phyloP scores from a whole-genome alignment of 1,284 basidiomycete species.

The Fomitopsis palustris region DNA sequence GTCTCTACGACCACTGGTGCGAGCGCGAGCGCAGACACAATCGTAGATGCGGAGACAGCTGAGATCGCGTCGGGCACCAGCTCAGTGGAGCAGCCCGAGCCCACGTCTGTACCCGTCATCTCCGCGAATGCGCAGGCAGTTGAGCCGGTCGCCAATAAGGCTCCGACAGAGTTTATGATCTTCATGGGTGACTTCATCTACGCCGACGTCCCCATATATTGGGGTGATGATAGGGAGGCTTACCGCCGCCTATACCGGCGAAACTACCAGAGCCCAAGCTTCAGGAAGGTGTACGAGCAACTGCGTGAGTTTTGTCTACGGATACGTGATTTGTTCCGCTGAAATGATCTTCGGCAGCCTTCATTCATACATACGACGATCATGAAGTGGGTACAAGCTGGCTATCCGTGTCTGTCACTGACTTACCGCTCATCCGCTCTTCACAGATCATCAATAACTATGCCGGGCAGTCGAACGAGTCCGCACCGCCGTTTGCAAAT shows the following conservation, averaged over 20 bases:
- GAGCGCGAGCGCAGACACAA: background rate
- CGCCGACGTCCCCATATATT: constrained; percentile 68
- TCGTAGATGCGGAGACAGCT: background rate
- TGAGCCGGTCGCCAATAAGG: constrained; percentile 7
- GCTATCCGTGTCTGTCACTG: background rate
- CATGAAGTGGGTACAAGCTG: constrained; percentile 48
- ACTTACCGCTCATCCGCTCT: constrained; percentile 4
- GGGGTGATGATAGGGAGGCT: constrained; percentile 50
- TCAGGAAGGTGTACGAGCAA: constrained; percentile 61
- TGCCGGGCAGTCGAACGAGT: constrained; percentile 51
- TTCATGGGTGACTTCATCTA: constrained; percentile 78
- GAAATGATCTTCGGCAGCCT: constrained; percentile 37
- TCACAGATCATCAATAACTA: constrained; percentile 62
- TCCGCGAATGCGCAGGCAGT: background rate
- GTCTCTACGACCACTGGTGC: constrained; percentile 3
- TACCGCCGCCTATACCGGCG: constrained; percentile 65
- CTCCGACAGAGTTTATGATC: constrained; percentile 51
- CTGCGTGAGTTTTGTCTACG: constrained; percentile 46
- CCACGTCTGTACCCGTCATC: background rate
- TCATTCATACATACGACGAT: constrained; percentile 64
- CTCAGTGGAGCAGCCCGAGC: background rate
- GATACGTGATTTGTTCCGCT: background rate
- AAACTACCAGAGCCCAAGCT: constrained; percentile 62
- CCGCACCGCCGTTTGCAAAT: constrained; percentile 50
- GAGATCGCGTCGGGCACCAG: background rate